Percentiles rank a stretch among this genome's conserved stretches.
Conservation (phyloP, 345 rosid species). For the Eucalyptus sp. region DNA sequence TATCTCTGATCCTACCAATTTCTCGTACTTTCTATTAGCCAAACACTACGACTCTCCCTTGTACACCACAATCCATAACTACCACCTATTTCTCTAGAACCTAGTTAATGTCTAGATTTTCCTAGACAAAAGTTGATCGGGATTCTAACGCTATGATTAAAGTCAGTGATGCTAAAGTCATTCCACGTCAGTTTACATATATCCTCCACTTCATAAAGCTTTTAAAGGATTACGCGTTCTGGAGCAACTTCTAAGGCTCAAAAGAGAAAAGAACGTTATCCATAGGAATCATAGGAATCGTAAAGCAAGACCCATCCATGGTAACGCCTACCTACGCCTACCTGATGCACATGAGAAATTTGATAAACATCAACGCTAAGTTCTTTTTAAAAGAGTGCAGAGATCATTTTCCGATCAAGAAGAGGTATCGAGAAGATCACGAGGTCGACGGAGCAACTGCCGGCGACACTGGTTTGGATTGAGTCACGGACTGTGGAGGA, state of each 20-base stretch:
- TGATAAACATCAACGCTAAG: background rate
- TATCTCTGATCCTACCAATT: too few species aligned
- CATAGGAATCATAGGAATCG: background rate
- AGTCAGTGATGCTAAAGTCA: background rate
- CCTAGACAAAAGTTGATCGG: too few species aligned
- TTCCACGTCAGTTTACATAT: background rate
- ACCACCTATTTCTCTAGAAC: too few species aligned
- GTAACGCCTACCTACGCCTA: background rate
- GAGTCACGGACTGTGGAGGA: background rate
- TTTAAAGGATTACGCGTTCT: background rate
- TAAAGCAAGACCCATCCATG: background rate
- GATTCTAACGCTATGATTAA: background rate
- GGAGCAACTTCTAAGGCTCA: background rate
- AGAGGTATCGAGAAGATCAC: background rate
- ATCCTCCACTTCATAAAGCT: background rate
- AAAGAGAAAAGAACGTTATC: background rate
- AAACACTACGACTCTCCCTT: too few species aligned
- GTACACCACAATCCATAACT: too few species aligned
- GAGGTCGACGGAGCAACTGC: background rate
- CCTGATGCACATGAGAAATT: background rate
- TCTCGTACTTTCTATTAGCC: too few species aligned
- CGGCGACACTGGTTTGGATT: background rate
- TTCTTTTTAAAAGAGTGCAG: background rate
- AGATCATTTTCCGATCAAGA: background rate
- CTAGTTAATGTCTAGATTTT: too few species aligned